Evolutionary conservation across 805 yeast genomes (phyloP).

Genomic region (Teunomyces tritomae): DNA sequence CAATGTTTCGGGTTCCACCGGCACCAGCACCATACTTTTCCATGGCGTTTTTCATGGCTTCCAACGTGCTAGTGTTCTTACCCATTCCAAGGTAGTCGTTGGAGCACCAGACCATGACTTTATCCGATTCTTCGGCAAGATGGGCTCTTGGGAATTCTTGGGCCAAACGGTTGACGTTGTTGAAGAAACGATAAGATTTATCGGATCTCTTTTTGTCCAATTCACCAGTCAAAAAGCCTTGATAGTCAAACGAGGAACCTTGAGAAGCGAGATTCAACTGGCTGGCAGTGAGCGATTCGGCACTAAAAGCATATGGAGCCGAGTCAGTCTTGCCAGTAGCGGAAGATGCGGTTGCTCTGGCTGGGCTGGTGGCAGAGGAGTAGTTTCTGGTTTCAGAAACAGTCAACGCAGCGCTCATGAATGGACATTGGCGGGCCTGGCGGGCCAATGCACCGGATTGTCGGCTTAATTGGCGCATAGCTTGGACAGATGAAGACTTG

Average conservation of each 20-base stretch:
- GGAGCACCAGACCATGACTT: conserved; percentile 98
- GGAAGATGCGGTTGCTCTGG: conserved; percentile 44
- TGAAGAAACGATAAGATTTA: conserved; percentile 92
- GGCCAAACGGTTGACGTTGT: conserved; percentile 95
- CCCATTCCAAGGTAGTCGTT: conserved; percentile 98
- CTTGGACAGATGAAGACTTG: conserved; percentile 54
- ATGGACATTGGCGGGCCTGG: conserved; percentile 81
- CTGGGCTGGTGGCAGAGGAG: conserved; percentile 46
- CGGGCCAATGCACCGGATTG: conserved; percentile 43
- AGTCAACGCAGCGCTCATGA: conserved; percentile 69
- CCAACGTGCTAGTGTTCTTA: conserved; percentile 66
- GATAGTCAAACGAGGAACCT: conserved; percentile 65
- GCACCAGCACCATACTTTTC: conserved; percentile 97
- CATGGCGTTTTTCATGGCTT: conserved; percentile 74
- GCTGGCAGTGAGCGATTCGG: conserved; percentile 23
- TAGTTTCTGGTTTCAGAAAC: conserved; percentile 30
- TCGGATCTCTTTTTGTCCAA: conserved; percentile 74
- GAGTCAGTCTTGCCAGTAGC: conserved; percentile 43
- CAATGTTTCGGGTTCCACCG: conserved; percentile 98
- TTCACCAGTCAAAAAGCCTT: conserved; percentile 65
- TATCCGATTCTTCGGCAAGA: conserved; percentile 66
- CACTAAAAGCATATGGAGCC: conserved; percentile 32
- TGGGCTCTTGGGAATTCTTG: conserved; percentile 93
- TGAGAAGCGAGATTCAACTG: conserved; percentile 37
- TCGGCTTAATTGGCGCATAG: conserved; percentile 56